Conservation (phyloP, 345 rosid species). For the Physaria fendleri region DNA sequence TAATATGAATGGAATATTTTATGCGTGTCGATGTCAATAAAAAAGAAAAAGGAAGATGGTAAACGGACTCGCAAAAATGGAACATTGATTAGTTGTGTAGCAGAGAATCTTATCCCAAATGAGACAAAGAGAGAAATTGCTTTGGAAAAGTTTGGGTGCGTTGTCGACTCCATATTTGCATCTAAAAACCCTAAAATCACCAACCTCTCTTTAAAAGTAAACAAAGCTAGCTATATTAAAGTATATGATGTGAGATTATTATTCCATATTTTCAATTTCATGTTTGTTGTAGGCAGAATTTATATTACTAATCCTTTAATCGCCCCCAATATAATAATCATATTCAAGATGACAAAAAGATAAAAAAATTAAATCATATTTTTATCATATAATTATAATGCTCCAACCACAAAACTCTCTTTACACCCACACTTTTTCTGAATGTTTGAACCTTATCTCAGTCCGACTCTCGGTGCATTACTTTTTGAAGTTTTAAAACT, state of each 20-base stretch:
- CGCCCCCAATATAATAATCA: no score
- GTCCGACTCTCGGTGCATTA: no score
- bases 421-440: no score
- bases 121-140: slow-evolving; percentile 30
- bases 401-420: no score
- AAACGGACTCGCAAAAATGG: slow-evolving; percentile 18
- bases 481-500: no score
- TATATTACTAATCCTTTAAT: not conserved
- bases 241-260: not conserved
- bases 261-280: not conserved
- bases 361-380: no score
- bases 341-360: no score
- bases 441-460: no score
- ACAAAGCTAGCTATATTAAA: slow-evolving; percentile 1
- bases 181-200: slow-evolving; percentile 19
- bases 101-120: slow-evolving; percentile 28
- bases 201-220: slow-evolving; percentile 18
- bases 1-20: slow-evolving; percentile 20
- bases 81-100: slow-evolving; percentile 27
- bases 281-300: not conserved
- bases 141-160: slow-evolving; percentile 30
- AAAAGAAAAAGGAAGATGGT: slow-evolving; percentile 1
- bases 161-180: slow-evolving; percentile 32
- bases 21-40: slow-evolving; percentile 13
- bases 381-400: no score